A percentile compares a stretch with the other conserved stretches of the same genome.
These are phyloP conservation scores for Pulveroboletus sp. DNA, from an alignment of 768 basidiomycete species.

Conservation along the genomic window DNA sequence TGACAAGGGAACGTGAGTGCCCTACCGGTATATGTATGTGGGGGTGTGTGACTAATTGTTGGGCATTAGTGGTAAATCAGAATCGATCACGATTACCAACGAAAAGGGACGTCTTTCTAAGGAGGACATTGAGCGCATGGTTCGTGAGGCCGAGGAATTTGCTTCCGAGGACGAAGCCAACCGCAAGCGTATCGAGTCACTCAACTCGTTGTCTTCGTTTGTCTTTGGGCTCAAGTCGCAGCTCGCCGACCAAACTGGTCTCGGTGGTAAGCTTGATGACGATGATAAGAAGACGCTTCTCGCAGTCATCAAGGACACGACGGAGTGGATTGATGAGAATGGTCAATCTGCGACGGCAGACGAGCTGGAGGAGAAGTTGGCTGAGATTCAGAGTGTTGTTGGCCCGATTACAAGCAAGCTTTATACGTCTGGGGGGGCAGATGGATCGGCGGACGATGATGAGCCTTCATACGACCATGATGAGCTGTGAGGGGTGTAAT, in stretches of 20 bases:
- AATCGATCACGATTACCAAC: constrained; percentile 92
- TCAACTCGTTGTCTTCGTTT: constrained; percentile 77
- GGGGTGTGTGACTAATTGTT: neutral
- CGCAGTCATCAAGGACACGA: constrained; percentile 79
- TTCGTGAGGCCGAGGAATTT: constrained; percentile 90
- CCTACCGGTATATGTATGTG: neutral
- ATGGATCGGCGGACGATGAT: constrained; percentile 38
- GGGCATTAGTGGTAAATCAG: constrained; percentile 65
- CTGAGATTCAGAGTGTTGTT: constrained; percentile 70
- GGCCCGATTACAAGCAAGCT: constrained; percentile 86
- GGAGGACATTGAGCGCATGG: constrained; percentile 96
- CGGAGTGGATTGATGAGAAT: constrained; percentile 90
- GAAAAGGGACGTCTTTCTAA: constrained; percentile 90
- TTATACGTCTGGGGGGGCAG: constrained; percentile 48
- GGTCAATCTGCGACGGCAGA: constrained; percentile 74
- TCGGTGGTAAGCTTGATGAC: constrained; percentile 82
- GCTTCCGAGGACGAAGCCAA: constrained; percentile 76
- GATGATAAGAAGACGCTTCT: constrained; percentile 85
- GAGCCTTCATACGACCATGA: constrained; percentile 48
- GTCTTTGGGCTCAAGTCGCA: constrained; percentile 88
- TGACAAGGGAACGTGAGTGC: constrained; percentile 87
- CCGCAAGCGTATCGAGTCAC: constrained; percentile 81
- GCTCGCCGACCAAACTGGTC: constrained; percentile 81
- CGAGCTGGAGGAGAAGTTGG: constrained; percentile 88
- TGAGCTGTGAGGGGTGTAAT: constrained; percentile 40